A percentile compares a stretch with the other conserved stretches of the same genome.
These are phyloP conservation scores for Kluyveromyces aestuarii DNA, from an alignment of 805 yeast species.

Conservation along the genomic window DNA sequence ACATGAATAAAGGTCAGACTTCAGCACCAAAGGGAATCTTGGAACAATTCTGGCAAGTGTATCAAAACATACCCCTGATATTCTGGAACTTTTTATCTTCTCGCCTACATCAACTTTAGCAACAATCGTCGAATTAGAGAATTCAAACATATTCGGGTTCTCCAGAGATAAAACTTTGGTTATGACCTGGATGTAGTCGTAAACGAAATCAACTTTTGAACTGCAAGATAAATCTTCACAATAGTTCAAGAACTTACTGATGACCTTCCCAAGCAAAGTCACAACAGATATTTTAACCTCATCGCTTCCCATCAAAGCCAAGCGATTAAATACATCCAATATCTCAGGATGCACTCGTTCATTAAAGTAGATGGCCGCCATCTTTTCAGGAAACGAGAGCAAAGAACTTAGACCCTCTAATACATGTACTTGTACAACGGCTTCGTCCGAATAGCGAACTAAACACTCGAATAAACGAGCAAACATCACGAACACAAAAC, in stretches of 20 bases:
- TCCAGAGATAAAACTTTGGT: neutral
- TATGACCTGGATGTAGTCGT: neutral
- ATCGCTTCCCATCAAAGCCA: conserved; percentile 47
- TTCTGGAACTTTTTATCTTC: no score
- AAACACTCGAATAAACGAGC: conserved; percentile 78
- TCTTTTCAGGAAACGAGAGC: conserved; percentile 40
- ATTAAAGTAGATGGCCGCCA: conserved; percentile 51
- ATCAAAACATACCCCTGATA: conserved; percentile 29
- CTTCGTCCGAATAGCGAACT: conserved; percentile 32
- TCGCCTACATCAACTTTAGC: neutral
- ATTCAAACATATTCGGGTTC: neutral
- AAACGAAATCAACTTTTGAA: neutral
- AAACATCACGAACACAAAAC: conserved; percentile 69
- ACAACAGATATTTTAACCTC: conserved; percentile 41
- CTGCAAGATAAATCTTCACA: neutral
- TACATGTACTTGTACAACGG: conserved; percentile 27
- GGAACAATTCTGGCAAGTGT: conserved; percentile 54
- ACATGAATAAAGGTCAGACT: conserved; percentile 64
- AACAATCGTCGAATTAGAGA: neutral
- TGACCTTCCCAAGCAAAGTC: conserved; percentile 37
- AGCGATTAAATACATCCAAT: conserved; percentile 65
- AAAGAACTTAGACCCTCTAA: conserved; percentile 46
- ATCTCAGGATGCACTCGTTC: conserved; percentile 67
- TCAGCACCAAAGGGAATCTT: conserved; percentile 58
- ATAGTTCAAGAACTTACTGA: neutral